Base-by-base conservation (phyloP, 768 basidiomycete species). In the Cystofilobasidium bisporidii region DNA sequence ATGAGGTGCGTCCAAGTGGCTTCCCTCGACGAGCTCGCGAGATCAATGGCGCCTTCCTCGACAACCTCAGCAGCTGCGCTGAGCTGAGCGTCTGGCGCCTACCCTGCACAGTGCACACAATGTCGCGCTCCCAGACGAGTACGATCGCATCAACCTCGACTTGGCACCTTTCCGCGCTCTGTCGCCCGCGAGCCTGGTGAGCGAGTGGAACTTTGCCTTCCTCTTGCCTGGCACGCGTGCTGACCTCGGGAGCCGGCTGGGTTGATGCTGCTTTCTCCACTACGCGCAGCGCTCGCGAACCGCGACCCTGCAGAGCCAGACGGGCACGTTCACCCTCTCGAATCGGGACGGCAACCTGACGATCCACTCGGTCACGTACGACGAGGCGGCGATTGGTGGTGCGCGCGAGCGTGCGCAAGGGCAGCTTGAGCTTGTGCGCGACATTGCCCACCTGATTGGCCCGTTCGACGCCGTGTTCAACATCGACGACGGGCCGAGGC, bases 121-220 rank as follows among this genome's bases (percentile, higher is more conserved):
- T 20, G 72, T 76, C 41, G 71, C 63, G n/a, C 70, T 76, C 6
- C 73, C 73, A 11, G 75, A 76, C 67, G 75, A 76, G 64, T 76
- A 72, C 61, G 74, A 76, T 55, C 73, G 70, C n/a, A 74, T 76
- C 62, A 67, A 64, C 55, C 62, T 55, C 15, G 75, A 76, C 60
- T 68, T 76, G 40, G 62, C 66, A 22, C 72, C 73, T 17, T 76
- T 72, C 67, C 72, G 69, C 38, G 73, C 74, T 2, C 68, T 74
- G 26, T 71, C 72, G 3, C 74, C 75, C 10, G 40, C 28, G 5
- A 67, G 72, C 26, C 71, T 76, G 14, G 32, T 53, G 5, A 60
- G 65, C 66, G 17, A 18, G 17, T 4, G 5, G 9, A 47, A 17
- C 9, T 24, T 47, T 24, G 4, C 18, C n/a, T 6, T 20, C 17